Evolutionary conservation across 2,329 filamentous ascomycete species (phyloP), one percentile per base, ranked within the genome.

Genomic region (Ophiostoma perfectum): DNA sequence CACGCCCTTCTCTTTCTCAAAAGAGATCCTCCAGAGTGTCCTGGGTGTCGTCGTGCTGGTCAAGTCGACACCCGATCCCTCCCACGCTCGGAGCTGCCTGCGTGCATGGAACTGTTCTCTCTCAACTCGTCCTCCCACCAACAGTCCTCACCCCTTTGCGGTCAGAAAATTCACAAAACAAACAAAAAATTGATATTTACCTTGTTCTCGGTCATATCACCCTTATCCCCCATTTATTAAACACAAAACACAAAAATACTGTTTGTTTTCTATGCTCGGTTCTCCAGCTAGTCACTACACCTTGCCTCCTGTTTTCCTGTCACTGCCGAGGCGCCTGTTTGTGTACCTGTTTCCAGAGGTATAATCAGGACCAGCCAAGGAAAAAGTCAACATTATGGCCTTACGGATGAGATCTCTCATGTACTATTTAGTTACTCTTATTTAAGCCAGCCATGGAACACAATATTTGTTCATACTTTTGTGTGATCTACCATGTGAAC

Each of bases 391-490:
- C 6, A 9, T 39, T 39, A 44, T 63, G 60, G 58, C 58, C 58
- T 63, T 63, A 27, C 27, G 39, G 14, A 62, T 36, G 18, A 36
- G 52, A 36, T 36, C 27, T 1, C 3, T 2, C 2, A 62, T 62
- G 49, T 62, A n/a, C 16, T 55, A 55, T 55, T 39, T 63, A 42
- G 60, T 14, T 39, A 63, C 60, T 27, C 27, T 63, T 63, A 63
- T 41, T 42, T 63, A 63, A 62, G 38, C 60, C 60, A 44, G 60
- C 60, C 55, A 60, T 60, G 52, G 45, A 55, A 55, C 18, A 55
- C 6, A 14, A 27, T 27, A 27, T 27, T 14, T 47, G 45, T 16
- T 16, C 45, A 16, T 5, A 45, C 42, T 45, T 5, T 8, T 5
- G 45, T 16, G 45, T 47, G 45, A 47, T 9, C 42, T 44, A 7